Conservation (phyloP, 768 basidiomycete genomes). For the Termitomyces sp. region DNA sequence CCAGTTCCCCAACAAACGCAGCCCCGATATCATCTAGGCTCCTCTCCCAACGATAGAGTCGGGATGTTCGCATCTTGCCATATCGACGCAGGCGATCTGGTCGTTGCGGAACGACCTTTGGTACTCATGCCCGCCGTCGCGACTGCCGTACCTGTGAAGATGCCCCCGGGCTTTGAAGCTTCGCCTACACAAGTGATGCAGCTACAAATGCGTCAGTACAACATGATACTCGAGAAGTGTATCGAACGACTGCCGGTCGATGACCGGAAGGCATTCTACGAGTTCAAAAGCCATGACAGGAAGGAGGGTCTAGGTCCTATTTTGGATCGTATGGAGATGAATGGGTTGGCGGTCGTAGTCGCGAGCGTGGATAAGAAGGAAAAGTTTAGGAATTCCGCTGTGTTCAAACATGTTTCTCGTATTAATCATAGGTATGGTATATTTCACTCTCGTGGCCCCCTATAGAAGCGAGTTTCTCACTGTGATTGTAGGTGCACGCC, state of each 20-base stretch:
- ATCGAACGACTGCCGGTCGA: conserved; percentile 22
- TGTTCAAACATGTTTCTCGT: not conserved
- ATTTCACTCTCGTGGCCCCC: no score
- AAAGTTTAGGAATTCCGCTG: not conserved
- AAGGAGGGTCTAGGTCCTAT: conserved; percentile 31
- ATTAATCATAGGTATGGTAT: conserved; percentile 1
- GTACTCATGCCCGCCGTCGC: conserved; percentile 21
- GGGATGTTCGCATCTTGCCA: conserved; percentile 6
- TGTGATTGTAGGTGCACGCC: not conserved
- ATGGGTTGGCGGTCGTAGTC: conserved; percentile 14
- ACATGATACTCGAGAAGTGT: conserved; percentile 13
- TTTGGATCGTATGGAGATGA: conserved; percentile 26
- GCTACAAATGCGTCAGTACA: conserved; percentile 12
- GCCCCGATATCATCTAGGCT: not conserved
- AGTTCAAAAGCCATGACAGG: conserved; percentile 23
- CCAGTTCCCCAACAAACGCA: conserved; percentile 2
- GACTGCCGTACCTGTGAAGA: not conserved
- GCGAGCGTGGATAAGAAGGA: not conserved
- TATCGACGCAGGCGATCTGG: conserved; percentile 2
- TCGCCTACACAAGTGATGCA: not conserved
- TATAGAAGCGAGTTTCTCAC: not conserved
- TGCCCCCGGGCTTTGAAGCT: not conserved
- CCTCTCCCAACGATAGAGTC: not conserved
- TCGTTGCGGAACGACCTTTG: conserved; percentile 29
- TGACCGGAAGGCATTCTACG: conserved; percentile 20